Percentiles rank a stretch among this genome's conserved stretches.
Evolutionary conservation across 2,329 filamentous ascomycete species (phyloP).

Genomic region (Aaosphaeria arxii): DNA sequence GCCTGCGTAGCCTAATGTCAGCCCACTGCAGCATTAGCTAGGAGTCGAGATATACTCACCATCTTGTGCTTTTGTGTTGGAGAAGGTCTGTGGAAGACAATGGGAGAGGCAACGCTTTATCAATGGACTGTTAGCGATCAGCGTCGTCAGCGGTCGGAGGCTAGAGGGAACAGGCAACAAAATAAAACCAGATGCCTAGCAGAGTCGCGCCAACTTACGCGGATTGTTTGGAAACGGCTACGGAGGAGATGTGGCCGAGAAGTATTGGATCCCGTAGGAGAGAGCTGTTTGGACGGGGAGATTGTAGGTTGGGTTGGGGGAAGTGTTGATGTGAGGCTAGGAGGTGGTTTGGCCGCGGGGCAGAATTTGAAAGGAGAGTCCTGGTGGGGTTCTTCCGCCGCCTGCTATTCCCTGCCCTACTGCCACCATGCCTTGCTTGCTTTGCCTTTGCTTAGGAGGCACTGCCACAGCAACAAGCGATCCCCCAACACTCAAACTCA

Average conservation of each 20-base stretch:
- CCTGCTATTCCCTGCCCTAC: too few relatives aligned
- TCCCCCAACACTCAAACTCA: too few relatives aligned
- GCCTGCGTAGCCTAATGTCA: slow-evolving; percentile 28
- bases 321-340: slow-evolving; percentile 14
- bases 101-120: slow-evolving; percentile 30
- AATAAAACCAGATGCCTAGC: neutral
- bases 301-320: slow-evolving; percentile 9
- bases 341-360: slow-evolving; percentile 10
- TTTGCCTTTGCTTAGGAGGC: too few relatives aligned
- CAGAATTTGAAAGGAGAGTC: neutral
- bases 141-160: slow-evolving; percentile 31
- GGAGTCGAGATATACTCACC: slow-evolving; percentile 20
- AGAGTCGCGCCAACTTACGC: too few relatives aligned
- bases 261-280: too few relatives aligned
- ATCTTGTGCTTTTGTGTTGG: slow-evolving; percentile 29
- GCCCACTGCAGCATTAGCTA: slow-evolving; percentile 1
- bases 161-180: slow-evolving; percentile 1
- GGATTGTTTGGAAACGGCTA: too few relatives aligned
- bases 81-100: slow-evolving; percentile 13
- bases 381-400: neutral
- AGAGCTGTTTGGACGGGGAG: neutral
- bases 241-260: too few relatives aligned
- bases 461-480: too few relatives aligned
- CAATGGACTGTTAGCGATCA: slow-evolving; percentile 32
- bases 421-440: too few relatives aligned